A percentile compares a stretch with the other conserved stretches of the same genome.
These are phyloP conservation scores for Backusella tuberculispora DNA, from an alignment of 192 early-diverging fungal species.

Conservation along the genomic window DNA sequence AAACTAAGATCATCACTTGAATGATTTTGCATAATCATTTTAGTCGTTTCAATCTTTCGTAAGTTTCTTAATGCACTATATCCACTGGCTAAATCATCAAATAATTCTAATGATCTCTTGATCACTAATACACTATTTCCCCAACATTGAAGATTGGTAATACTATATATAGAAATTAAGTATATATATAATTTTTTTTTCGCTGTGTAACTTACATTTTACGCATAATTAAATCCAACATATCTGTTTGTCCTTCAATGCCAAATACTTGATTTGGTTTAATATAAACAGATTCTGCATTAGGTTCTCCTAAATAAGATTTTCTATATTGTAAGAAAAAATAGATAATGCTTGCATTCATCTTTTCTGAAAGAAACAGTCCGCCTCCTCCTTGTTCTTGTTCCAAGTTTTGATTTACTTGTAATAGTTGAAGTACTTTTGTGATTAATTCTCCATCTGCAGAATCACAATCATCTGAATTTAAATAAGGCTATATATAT, in stretches of 20 bases:
- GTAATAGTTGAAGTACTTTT: constrained; percentile 72
- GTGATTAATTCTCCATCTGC: constrained; percentile 75
- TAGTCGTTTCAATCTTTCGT: constrained; percentile 70
- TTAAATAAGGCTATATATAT: constrained; percentile 61
- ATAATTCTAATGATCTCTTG: constrained; percentile 65
- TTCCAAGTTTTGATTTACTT: constrained; percentile 62
- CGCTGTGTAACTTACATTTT: constrained; percentile 54
- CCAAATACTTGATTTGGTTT: constrained; percentile 66
- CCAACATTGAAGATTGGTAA: constrained; percentile 69
- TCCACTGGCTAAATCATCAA: constrained; percentile 73
- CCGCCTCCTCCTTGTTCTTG: constrained; percentile 36
- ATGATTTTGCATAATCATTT: constrained; percentile 76
- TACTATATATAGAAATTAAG: no score
- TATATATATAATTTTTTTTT: background rate
- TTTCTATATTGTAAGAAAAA: constrained; percentile 77
- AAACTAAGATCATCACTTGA: constrained; percentile 72
- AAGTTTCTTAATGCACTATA: constrained; percentile 77
- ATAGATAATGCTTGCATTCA: constrained; percentile 77
- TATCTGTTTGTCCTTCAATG: constrained; percentile 60
- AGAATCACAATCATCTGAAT: constrained; percentile 73
- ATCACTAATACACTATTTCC: constrained; percentile 58
- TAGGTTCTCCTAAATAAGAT: constrained; percentile 76
- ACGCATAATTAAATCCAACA: constrained; percentile 65
- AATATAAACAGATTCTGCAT: constrained; percentile 57
- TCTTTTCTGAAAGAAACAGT: constrained; percentile 55